Percentiles rank a stretch among this genome's conserved stretches.
These are phyloP conservation scores for Ampelomyces quisqualis DNA, from an alignment of 2,329 filamentous ascomycete genomes.

Conservation along the genomic window DNA sequence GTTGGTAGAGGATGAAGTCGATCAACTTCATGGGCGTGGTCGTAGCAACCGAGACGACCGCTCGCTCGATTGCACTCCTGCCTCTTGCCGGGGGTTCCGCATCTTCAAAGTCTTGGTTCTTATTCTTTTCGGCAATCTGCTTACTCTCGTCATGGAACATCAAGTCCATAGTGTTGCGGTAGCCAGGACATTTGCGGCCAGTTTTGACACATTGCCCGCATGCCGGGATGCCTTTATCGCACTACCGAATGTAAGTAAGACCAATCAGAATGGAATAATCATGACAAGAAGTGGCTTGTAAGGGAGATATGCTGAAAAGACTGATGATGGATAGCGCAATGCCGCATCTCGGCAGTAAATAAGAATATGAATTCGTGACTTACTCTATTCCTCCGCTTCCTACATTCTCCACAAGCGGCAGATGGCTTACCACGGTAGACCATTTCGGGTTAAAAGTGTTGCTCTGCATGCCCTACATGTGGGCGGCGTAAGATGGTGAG, in stretches of 20 bases:
- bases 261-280: neutral
- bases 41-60: neutral
- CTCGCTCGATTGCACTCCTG: neutral
- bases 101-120: neutral
- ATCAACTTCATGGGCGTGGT: constrained; percentile 12
- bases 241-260: constrained; percentile 17
- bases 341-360: too few species aligned
- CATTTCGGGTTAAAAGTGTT: constrained; percentile 12
- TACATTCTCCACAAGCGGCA: constrained; percentile 31
- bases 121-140: constrained; percentile 21
- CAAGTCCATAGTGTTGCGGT: constrained; percentile 29
- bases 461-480: constrained; percentile 1
- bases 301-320: too few species aligned
- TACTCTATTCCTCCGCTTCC: constrained; percentile 33
- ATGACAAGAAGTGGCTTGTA: neutral
- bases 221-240: constrained; percentile 25
- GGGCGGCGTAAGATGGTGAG: neutral
- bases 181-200: constrained; percentile 30
- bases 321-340: too few species aligned
- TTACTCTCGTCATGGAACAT: constrained; percentile 34
- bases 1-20: constrained; percentile 26
- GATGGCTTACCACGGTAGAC: constrained; percentile 30
- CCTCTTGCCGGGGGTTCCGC: neutral
- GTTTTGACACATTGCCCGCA: constrained; percentile 32
- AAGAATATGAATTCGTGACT: too few species aligned